These are phyloP conservation scores for Gastroboletus turbinatus DNA, from an alignment of 1,284 basidiomycete species.

Conservation along the genomic window DNA sequence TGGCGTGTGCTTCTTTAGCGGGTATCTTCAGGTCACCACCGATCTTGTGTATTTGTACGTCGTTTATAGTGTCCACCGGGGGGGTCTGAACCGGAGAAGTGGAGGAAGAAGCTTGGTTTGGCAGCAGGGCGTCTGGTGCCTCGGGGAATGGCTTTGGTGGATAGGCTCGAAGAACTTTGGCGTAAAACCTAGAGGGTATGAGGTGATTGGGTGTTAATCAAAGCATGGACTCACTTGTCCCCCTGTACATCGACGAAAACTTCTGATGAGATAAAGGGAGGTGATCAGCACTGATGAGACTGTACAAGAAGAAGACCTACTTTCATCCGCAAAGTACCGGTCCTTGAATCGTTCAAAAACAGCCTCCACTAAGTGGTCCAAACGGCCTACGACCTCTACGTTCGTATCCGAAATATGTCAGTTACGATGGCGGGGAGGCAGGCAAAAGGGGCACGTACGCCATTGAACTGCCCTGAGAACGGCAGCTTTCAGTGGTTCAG, in stretches of 20 bases:
- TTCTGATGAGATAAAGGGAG: slow-evolving; percentile 45
- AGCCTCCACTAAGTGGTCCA: slow-evolving; percentile 92
- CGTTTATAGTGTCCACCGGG: slow-evolving; percentile 36
- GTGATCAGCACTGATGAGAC: slow-evolving; percentile 24
- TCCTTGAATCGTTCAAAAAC: slow-evolving; percentile 95
- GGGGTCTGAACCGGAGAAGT: slow-evolving; percentile 31
- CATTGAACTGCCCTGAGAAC: slow-evolving; percentile 93
- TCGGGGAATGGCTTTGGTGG: slow-evolving; percentile 60
- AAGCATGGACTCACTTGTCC: slow-evolving; percentile 60
- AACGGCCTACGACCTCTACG: slow-evolving; percentile 90
- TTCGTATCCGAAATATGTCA: slow-evolving; percentile 18
- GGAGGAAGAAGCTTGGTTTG: slow-evolving; percentile 34
- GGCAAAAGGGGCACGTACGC: slow-evolving; percentile 62
- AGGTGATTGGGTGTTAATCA: slow-evolving; percentile 22
- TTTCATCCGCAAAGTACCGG: slow-evolving; percentile 89
- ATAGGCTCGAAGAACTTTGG: slow-evolving; percentile 71
- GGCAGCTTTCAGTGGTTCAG: slow-evolving; percentile 87
- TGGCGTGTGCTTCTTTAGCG: slow-evolving; percentile 65
- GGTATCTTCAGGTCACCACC: slow-evolving; percentile 80
- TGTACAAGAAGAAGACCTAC: slow-evolving; percentile 47
- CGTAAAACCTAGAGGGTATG: slow-evolving; percentile 63
- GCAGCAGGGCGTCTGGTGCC: slow-evolving; percentile 40
- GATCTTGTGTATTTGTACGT: slow-evolving; percentile 59
- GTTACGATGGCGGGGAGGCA: slow-evolving; percentile 14
- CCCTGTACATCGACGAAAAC: slow-evolving; percentile 83